These are phyloP conservation scores for Isatis lusitanica DNA, from an alignment of 441 rosid genomes.

Conservation along the genomic window DNA sequence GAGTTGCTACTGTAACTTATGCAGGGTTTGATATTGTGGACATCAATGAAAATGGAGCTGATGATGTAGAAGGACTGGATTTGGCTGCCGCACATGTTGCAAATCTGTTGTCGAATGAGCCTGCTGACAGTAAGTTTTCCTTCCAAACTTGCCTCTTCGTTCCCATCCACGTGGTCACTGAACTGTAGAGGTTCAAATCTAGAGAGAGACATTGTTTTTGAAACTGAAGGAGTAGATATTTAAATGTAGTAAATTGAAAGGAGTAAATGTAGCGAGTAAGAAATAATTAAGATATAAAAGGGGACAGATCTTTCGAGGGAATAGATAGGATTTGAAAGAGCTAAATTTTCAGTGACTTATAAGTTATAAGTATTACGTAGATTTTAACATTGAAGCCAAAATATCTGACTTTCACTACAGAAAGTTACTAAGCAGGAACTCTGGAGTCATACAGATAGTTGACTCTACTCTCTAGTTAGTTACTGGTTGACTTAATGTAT, in stretches of 20 bases:
- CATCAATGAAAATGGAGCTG: constrained; percentile 73
- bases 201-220: too few species aligned
- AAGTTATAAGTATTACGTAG: too few species aligned
- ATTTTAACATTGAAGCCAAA: too few species aligned
- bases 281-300: too few species aligned
- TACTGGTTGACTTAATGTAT: not conserved
- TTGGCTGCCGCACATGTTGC: constrained; percentile 88
- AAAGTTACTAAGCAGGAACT: not conserved
- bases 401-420: not conserved
- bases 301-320: too few species aligned
- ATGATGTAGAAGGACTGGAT: constrained; percentile 87
- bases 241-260: too few species aligned
- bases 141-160: constrained; percentile 3
- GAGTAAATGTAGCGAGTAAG: too few species aligned
- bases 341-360: too few species aligned
- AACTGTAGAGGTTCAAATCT: too few species aligned
- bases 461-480: not conserved
- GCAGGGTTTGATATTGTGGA: constrained; percentile 94
- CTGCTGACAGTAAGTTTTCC: constrained; percentile 70
- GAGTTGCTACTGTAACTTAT: constrained; percentile 19
- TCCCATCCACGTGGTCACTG: not conserved
- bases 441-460: too few species aligned
- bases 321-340: too few species aligned
- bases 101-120: constrained; percentile 82
- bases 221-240: too few species aligned